phyloP scores from a whole-genome alignment of 768 basidiomycete genomes.

The Tricholoma flavovirens region DNA sequence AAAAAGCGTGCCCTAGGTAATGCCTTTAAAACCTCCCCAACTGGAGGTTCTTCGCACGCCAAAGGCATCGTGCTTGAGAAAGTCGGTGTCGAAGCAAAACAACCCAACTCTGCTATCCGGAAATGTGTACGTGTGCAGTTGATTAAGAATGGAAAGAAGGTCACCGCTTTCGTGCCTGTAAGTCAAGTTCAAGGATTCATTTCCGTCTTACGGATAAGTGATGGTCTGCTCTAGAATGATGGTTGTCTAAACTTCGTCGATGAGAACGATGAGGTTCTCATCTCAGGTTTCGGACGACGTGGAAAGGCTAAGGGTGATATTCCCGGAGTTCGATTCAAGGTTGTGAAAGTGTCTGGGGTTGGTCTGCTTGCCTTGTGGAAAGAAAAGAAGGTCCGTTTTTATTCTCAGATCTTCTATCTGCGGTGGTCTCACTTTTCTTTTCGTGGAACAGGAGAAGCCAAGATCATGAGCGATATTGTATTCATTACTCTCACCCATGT shows the following conservation, averaged over 20 bases:
- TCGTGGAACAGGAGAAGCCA: constrained; percentile 61
- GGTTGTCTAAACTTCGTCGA: constrained; percentile 98
- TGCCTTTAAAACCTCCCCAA: constrained; percentile 99
- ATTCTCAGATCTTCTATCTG: neutral
- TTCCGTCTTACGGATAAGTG: neutral
- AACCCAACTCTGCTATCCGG: constrained; percentile 99
- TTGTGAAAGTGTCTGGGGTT: constrained; percentile 99
- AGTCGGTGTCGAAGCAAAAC: constrained; percentile 99
- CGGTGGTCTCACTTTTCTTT: neutral
- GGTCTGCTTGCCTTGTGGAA: constrained; percentile 98
- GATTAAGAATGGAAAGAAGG: constrained; percentile 99
- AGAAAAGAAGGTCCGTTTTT: constrained; percentile 85
- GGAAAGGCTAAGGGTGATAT: constrained; percentile 99
- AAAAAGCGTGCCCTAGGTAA: constrained; percentile 99
- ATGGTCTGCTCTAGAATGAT: constrained; percentile 57
- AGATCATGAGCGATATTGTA: constrained; percentile 36
- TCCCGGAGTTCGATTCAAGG: constrained; percentile 99
- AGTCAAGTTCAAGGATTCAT: constrained; percentile 26
- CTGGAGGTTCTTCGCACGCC: constrained; percentile 98
- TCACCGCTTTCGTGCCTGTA: constrained; percentile 98
- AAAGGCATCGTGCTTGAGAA: constrained; percentile 99
- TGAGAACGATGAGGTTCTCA: constrained; percentile 99
- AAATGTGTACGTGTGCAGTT: constrained; percentile 99
- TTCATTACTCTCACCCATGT: constrained; percentile 6
- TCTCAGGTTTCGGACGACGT: constrained; percentile 99